Evolutionary conservation across 2,329 filamentous ascomycete species (phyloP).

Genomic region (Elsinoe arachidis): DNA sequence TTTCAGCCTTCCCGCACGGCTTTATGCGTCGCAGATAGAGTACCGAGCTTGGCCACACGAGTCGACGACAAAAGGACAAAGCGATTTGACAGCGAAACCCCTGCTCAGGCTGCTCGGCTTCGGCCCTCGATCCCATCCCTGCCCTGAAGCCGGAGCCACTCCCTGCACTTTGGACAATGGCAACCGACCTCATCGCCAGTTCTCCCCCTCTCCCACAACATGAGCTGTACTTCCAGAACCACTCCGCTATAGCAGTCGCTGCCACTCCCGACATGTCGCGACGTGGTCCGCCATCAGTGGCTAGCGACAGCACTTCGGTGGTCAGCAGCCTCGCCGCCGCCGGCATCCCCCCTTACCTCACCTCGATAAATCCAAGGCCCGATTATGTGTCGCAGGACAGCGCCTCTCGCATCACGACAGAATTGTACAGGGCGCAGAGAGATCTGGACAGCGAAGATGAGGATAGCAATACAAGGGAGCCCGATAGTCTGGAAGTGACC

Average conservation of each 20-base stretch:
- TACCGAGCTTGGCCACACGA: background rate
- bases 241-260: constrained; percentile 8
- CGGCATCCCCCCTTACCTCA: constrained; percentile 3
- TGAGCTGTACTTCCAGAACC: constrained; percentile 12
- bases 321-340: background rate
- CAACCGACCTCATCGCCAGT: constrained; percentile 13
- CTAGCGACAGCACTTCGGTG: constrained; percentile 11
- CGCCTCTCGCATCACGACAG: constrained; percentile 84
- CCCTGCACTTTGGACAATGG: background rate
- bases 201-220: constrained; percentile 12
- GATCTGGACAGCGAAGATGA: constrained; percentile 50
- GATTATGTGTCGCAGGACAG: constrained; percentile 83
- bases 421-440: constrained; percentile 69
- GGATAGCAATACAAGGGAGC: constrained; percentile 55
- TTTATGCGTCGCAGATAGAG: constrained; percentile 13
- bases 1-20: background rate
- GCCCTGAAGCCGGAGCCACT: background rate
- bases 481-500: constrained; percentile 58
- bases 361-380: constrained; percentile 54
- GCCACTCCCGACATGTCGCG: constrained; percentile 11
- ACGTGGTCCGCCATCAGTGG: constrained; percentile 6
- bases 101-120: constrained; percentile 7
- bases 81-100: background rate
- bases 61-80: background rate
- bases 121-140: constrained; percentile 7